A percentile compares a stretch with the other conserved stretches of the same genome.
phyloP scores from a whole-genome alignment of 2,329 filamentous ascomycete genomes.

The Ramularia endophylla region DNA sequence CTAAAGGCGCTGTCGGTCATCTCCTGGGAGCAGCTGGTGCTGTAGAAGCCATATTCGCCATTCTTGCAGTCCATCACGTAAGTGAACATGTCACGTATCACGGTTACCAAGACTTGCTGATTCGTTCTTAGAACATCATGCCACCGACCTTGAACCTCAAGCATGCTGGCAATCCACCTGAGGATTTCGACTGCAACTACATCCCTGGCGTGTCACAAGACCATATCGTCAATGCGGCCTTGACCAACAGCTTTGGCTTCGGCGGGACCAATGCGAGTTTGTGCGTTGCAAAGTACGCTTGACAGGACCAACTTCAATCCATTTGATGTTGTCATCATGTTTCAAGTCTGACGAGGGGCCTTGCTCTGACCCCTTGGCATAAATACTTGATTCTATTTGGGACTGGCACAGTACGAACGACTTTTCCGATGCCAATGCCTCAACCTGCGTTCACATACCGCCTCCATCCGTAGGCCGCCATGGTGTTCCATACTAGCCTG shows the following conservation, averaged over 20 bases:
- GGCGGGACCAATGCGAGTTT: conserved; percentile 92
- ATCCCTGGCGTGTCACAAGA: conserved; percentile 67
- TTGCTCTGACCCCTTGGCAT: too few species aligned
- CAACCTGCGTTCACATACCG: too few species aligned
- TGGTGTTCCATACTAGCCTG: too few species aligned
- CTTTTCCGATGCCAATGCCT: too few species aligned
- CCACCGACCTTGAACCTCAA: conserved; percentile 84
- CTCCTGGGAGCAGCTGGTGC: conserved; percentile 86
- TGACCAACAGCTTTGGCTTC: conserved; percentile 97
- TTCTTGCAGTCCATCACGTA: conserved; percentile 74
- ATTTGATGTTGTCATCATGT: too few species aligned
- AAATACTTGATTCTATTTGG: too few species aligned
- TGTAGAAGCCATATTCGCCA: conserved; percentile 79
- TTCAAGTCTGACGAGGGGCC: too few species aligned
- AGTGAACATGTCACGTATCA: conserved; percentile 25
- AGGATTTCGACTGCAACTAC: conserved; percentile 76
- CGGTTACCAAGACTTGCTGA: conserved; percentile 5
- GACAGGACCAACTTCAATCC: conserved; percentile 1
- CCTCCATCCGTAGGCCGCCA: too few species aligned
- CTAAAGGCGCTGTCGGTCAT: conserved; percentile 89
- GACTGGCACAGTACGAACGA: too few species aligned
- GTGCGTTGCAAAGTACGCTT: conserved; percentile 56
- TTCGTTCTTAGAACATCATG: conserved; percentile 57
- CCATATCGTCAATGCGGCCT: conserved; percentile 62
- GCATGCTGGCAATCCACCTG: conserved; percentile 52